Base-by-base conservation (phyloP, 352 stramenopile genomes). In the Globisporangium nunn region DNA sequence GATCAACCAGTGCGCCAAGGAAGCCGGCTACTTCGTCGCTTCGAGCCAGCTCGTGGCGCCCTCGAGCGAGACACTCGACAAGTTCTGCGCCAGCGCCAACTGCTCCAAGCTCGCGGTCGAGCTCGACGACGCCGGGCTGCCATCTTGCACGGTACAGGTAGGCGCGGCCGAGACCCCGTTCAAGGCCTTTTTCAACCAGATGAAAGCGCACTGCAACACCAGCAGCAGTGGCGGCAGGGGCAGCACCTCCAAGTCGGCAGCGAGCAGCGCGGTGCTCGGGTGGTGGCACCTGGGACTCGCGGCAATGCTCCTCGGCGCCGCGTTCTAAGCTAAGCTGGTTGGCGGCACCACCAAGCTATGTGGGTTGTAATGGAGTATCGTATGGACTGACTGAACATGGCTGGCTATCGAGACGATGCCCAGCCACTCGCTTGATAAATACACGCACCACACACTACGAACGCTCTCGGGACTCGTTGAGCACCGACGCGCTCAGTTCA, bases 1-100 rank as follows among this genome's bases (percentile, higher is more conserved):
- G 46, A 75, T 75, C 52, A 72, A 72, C 55, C 67, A 75, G 67
- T 75, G 67, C 64, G 67, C 67, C 8, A 62, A 56, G 49, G 67
- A 75, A 28, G 59, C 60, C 49, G 67, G 70, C 56, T 75, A 75
- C 56, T 70, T 63, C 37, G 64, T 75, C 45, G 57, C 61, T 29
- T 66, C 64, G 6, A 52, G 61, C 29, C 61, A 61, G 49, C 55
- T 75, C 10, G 55, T 63, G 10, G 15, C 66, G 31, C 67, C 67
- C 31, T 62, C 64, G 35, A 43, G 63, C 17, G 48, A 15, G 52
- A 63, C 52, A 35, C 64, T 75, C 58, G 43, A 37, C 54, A 70
- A 70, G 55, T 75, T 66, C 58, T 75, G 67, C 61, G 46, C 29
- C 30, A 75, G 67, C 29, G 59, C 59, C 8, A 75, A 75, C 62